Percentiles rank a stretch among this genome's conserved stretches.
Conservation (phyloP, 805 yeast genomes). For the Blastobotrys parvus region DNA sequence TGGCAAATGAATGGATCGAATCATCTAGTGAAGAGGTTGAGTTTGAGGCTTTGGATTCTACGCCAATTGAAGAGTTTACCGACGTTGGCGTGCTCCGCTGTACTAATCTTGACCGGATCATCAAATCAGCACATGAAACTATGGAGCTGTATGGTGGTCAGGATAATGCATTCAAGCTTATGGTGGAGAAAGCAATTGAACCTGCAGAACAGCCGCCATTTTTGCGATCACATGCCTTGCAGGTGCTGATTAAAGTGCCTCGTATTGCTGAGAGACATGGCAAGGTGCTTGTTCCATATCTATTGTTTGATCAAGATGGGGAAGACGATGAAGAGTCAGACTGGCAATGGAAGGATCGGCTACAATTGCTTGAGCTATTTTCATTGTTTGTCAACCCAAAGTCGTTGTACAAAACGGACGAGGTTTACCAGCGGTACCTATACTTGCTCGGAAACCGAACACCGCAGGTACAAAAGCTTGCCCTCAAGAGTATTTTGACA, state of each 20-base stretch:
- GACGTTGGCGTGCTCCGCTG: conserved; percentile 13
- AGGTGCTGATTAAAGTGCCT: conserved; percentile 52
- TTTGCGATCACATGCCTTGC: conserved; percentile 49
- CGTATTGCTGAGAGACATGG: conserved; percentile 60
- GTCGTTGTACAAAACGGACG: conserved; percentile 42
- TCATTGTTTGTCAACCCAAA: conserved; percentile 57
- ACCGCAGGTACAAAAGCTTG: conserved; percentile 57
- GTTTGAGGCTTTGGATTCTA: neutral
- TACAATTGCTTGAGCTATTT: conserved; percentile 48
- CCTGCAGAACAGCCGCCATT: conserved; percentile 32
- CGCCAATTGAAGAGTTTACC: conserved; percentile 7
- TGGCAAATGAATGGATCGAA: conserved; percentile 30
- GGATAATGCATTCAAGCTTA: neutral
- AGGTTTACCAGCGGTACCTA: conserved; percentile 46
- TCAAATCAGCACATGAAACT: neutral
- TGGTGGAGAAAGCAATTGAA: conserved; percentile 1
- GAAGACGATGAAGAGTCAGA: conserved; percentile 19
- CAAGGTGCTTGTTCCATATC: conserved; percentile 45
- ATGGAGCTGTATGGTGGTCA: neutral
- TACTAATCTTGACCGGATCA: conserved; percentile 9
- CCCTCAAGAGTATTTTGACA: conserved; percentile 60
- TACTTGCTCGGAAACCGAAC: conserved; percentile 53
- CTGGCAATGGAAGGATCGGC: conserved; percentile 24
- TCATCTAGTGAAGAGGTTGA: conserved; percentile 19
- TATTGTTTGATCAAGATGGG: conserved; percentile 35